Conservation (phyloP, 352 stramenopile genomes). For the Nothophytophthora sp. region DNA sequence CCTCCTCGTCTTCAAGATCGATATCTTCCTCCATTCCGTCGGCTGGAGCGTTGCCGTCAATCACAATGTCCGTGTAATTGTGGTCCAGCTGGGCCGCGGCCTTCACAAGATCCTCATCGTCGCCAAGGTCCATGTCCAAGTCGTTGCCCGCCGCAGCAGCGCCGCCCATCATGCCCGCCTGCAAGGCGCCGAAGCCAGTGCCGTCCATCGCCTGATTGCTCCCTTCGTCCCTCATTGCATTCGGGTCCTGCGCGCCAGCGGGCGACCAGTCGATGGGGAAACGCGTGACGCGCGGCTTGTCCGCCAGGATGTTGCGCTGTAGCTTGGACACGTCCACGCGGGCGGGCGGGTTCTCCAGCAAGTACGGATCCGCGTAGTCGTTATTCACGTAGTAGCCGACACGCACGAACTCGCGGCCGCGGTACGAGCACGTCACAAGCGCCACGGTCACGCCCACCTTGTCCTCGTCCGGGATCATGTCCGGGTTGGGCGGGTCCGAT, state of each 20-base stretch:
- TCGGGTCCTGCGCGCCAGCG: conserved; percentile 44
- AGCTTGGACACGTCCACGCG: conserved; percentile 93
- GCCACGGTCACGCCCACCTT: conserved; percentile 99
- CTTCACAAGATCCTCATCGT: conserved; percentile 88
- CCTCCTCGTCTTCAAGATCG: conserved; percentile 71
- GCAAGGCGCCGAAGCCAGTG: conserved; percentile 23
- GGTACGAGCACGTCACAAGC: conserved; percentile 98
- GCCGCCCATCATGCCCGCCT: conserved; percentile 11
- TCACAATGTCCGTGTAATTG: conserved; percentile 91
- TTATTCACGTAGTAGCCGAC: conserved; percentile 99
- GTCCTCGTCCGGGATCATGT: conserved; percentile 94
- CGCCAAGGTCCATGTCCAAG: conserved; percentile 73
- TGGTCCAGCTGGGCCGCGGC: conserved; percentile 83
- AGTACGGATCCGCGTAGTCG: conserved; percentile 94
- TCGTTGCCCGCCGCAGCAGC: conserved; percentile 22
- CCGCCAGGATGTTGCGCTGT: conserved; percentile 95
- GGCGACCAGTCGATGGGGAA: conserved; percentile 98
- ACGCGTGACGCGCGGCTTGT: conserved; percentile 95
- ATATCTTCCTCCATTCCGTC: conserved; percentile 69
- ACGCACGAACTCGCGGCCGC: conserved; percentile 96
- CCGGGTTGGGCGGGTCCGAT: conserved; percentile 92
- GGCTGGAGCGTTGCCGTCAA: conserved; percentile 48
- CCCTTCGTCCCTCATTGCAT: conserved; percentile 39
- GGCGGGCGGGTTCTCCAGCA: conserved; percentile 80
- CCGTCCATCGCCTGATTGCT: conserved; percentile 19